phyloP scores from a whole-genome alignment of 805 yeast genomes.

The Kodamaea neixiangensis region DNA sequence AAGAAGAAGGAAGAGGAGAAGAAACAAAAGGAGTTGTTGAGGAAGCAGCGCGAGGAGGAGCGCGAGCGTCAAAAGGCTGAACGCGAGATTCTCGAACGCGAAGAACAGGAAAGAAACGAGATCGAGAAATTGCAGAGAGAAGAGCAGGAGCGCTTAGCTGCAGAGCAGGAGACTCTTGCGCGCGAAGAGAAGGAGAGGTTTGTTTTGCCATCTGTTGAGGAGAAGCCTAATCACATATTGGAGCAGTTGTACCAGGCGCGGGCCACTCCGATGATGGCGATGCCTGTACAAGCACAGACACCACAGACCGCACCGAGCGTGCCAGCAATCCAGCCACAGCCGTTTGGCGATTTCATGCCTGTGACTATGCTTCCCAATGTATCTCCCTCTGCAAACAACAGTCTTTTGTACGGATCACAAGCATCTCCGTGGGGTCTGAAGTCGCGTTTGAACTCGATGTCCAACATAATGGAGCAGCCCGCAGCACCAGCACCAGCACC shows the following conservation, averaged over 20 bases:
- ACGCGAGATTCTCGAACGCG: slow-evolving; percentile 17
- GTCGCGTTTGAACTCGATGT: slow-evolving; percentile 14
- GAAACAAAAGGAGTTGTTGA: slow-evolving; percentile 12
- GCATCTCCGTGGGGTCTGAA: slow-evolving; percentile 17
- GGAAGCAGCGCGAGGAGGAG: slow-evolving; percentile 11
- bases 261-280: slow-evolving; percentile 20
- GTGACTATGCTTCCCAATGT: neutral
- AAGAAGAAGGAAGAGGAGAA: slow-evolving; percentile 14
- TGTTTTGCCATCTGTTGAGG: slow-evolving; percentile 5
- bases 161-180: slow-evolving; percentile 10
- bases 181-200: slow-evolving; percentile 13
- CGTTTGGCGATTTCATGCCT: slow-evolving; percentile 1
- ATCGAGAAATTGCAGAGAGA: slow-evolving; percentile 12
- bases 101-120: slow-evolving; percentile 14
- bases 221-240: slow-evolving; percentile 25
- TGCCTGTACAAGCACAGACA: neutral
- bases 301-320: neutral
- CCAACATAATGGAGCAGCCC: neutral
- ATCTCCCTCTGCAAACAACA: slow-evolving; percentile 12
- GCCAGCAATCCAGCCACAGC: neutral
- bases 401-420: slow-evolving; percentile 2
- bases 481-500: slow-evolving; percentile 2
- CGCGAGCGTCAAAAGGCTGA: slow-evolving; percentile 3
- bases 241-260: slow-evolving; percentile 39
- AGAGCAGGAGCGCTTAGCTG: slow-evolving; percentile 13